Evolutionary conservation across 805 yeast genomes (phyloP), one percentile per base, ranked within the genome.

Genomic region (Saturnispora sanitii): DNA sequence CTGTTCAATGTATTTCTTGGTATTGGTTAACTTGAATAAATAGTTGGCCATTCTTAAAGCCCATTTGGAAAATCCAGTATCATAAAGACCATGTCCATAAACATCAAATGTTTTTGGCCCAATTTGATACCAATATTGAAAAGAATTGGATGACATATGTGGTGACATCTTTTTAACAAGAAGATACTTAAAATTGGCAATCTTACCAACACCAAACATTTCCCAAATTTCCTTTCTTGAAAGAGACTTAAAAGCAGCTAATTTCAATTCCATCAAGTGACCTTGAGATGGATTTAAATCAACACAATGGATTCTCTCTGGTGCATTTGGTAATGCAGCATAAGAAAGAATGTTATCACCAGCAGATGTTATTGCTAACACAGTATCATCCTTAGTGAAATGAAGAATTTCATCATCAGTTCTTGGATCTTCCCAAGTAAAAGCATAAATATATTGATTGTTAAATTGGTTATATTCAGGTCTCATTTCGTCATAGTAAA

Each of bases 401-500:
- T 77, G 70, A 49, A 83, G 66, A 42, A 83, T 79, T 37, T 68
- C 68, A 45, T 75, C 73, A 62, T 83, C 94, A 61, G 82, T 92
- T 42, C 81, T 70, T 23, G 94, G 94, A 55, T 84, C 94, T 60
- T 83, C 94, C 94, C 94, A 83, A 6, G 94, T 83, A 60, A 83
- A 83, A 4, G 94, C 88, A 55, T 83, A 84, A 45, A 83, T 84
- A 58, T 82, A 83, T 61, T 83, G 87, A 54, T 81, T 71, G 44
- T 73, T 75, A 65, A 83, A 83, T 58, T 82, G 87, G 37, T 70
- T 72, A 55, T 79, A 79, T 49, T 71, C 71, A 6, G 80, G 76
- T 52, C 74, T 73, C 48, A 76, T 57, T 53, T 81, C 90, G 57
- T 83, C 86, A 52, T 77, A 83, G 61, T 77, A 83, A 32, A 82